Evolutionary conservation across 345 rosid genomes (phyloP), one percentile per base, ranked within the genome.

Genomic region (Mangifera indica): DNA sequence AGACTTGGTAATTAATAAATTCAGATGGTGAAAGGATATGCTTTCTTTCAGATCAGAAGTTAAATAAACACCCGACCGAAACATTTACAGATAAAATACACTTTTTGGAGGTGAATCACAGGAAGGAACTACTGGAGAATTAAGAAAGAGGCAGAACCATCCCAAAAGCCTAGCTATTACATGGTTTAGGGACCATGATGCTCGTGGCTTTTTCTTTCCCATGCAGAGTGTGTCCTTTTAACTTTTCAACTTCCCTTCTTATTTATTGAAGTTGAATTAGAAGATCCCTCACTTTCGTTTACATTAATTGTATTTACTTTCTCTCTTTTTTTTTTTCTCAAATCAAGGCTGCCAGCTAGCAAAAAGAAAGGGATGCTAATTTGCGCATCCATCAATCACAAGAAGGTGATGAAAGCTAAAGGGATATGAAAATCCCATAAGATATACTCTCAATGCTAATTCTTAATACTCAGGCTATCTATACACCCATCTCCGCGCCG

Each of bases 31-130:
- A 64, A 52, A 74, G 65, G 70, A 14, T 48, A 34, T 13, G n/a
- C 53, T 45, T 64, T 64, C 42, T 29, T 29, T 29, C 32, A 29
- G 32, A 29, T n/a, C n/a, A 21, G 20, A 45, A 63, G 22, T 6
- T 18, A 58, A 58, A 52, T 9, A 64, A 37, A 14, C n/a, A 25
- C 44, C 29, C 73, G n/a, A 14, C 42, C 42, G 22, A 20, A 72
- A 67, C 65, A 61, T 66, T 72, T 67, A 62, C 59, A 66, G 84
- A 85, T 88, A 82, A 87, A 78, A 84, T 29, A 65, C 61, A 78
- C 88, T 84, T 82, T 84, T 81, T 76, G 77, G 82, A 82, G 80
- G 78, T 40, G 82, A 78, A 54, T 75, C 80, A 84, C 82, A 70
- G 81, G 86, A 73, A 70, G 81, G 86, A 73, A 77, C 69, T 51